phyloP scores from a whole-genome alignment of 495 filamentous ascomycete species.

The Podospora sp. region DNA sequence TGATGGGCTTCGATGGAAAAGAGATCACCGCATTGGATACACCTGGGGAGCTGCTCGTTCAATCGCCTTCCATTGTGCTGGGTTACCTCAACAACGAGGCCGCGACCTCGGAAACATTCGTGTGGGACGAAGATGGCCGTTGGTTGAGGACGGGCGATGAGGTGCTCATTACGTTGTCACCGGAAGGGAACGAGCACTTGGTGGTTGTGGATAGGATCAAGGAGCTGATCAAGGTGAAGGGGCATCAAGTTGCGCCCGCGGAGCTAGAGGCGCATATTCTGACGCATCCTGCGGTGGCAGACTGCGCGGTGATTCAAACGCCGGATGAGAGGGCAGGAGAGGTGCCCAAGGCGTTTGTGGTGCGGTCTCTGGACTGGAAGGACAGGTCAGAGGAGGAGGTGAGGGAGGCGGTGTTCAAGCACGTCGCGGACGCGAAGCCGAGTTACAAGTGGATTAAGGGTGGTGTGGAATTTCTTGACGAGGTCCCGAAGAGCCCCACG shows the following conservation, averaged over 20 bases:
- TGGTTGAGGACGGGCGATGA: slow-evolving; percentile 91
- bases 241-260: slow-evolving; percentile 87
- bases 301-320: slow-evolving; percentile 82
- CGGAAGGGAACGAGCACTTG: slow-evolving; percentile 72
- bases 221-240: slow-evolving; percentile 95
- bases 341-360: slow-evolving; percentile 84
- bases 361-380: slow-evolving; percentile 64
- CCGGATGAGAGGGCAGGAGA: slow-evolving; percentile 77
- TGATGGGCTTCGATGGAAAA: slow-evolving; percentile 73
- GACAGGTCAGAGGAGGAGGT: slow-evolving; percentile 57
- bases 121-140: slow-evolving; percentile 65
- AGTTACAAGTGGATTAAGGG: slow-evolving; percentile 89
- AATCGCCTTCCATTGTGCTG: slow-evolving; percentile 73
- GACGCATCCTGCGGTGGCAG: slow-evolving; percentile 75
- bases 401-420: slow-evolving; percentile 65
- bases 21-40: slow-evolving; percentile 77
- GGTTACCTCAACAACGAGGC: slow-evolving; percentile 86
- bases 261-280: slow-evolving; percentile 92
- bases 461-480: slow-evolving; percentile 74
- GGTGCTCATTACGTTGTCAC: slow-evolving; percentile 66
- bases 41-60: slow-evolving; percentile 78
- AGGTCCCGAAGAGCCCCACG: slow-evolving; percentile 85
- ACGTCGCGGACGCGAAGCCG: slow-evolving; percentile 82
- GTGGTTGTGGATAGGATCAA: slow-evolving; percentile 88
- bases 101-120: slow-evolving; percentile 77